Conservation (phyloP, 495 filamentous ascomycete genomes). For the Aspergillus baeticus region DNA sequence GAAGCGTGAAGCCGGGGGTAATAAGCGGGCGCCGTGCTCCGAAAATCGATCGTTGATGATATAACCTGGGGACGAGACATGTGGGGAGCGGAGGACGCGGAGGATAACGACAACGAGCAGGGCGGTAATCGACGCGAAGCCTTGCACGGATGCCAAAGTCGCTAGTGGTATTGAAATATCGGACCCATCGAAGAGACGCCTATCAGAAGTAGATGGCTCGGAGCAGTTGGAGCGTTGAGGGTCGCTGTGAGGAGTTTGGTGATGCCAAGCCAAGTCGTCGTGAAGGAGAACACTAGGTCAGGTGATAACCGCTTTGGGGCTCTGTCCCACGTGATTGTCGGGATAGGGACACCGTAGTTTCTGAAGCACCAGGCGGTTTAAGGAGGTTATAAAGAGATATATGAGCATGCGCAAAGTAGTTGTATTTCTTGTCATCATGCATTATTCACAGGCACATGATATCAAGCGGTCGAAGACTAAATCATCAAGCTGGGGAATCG, state of each 20-base stretch:
- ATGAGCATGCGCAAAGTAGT: no score
- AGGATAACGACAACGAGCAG: slow-evolving; percentile 31
- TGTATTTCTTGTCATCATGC: slow-evolving; percentile 1
- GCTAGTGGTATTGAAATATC: slow-evolving; percentile 22
- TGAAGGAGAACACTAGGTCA: slow-evolving; percentile 31
- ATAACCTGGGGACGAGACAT: slow-evolving; percentile 51
- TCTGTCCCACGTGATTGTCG: slow-evolving; percentile 16
- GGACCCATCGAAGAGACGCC: slow-evolving; percentile 29
- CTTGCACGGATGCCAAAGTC: slow-evolving; percentile 22
- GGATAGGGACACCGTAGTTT: no score
- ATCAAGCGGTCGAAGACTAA: background rate
- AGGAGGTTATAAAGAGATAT: no score
- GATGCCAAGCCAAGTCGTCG: slow-evolving; percentile 44
- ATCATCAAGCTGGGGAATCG: slow-evolving; percentile 34
- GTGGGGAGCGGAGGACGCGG: slow-evolving; percentile 47
- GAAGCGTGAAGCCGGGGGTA: slow-evolving; percentile 25
- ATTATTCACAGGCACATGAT: slow-evolving; percentile 11
- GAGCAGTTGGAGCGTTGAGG: slow-evolving; percentile 20
- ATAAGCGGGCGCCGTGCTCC: slow-evolving; percentile 34
- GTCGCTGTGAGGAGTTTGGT: slow-evolving; percentile 32
- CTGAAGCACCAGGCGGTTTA: no score
- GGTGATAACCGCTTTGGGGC: slow-evolving; percentile 31
- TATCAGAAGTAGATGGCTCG: slow-evolving; percentile 18
- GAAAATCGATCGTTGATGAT: slow-evolving; percentile 40
- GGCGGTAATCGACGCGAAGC: slow-evolving; percentile 28